phyloP scores from a whole-genome alignment of 495 filamentous ascomycete species.

The Physcia stellaris region DNA sequence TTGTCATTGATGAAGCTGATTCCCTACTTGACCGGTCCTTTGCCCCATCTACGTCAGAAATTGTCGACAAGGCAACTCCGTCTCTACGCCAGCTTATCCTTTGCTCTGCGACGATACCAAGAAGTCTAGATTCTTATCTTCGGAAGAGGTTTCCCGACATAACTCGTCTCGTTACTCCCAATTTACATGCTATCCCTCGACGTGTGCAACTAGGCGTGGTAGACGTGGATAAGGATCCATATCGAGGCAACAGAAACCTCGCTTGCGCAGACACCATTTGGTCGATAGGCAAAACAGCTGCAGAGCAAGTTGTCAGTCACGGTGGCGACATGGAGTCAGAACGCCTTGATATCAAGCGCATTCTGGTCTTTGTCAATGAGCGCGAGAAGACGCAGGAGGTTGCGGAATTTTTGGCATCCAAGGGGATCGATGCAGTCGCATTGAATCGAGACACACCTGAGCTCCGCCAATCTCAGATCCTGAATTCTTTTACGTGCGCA shows the following conservation, averaged over 20 bases:
- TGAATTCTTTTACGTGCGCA: conserved; percentile 56
- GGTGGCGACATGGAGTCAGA: conserved; percentile 13
- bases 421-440: conserved; percentile 76
- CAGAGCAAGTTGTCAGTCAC: conserved; percentile 6
- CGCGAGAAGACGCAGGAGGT: conserved; percentile 75
- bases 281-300: conserved; percentile 71
- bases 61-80: conserved; percentile 63
- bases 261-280: conserved; percentile 92
- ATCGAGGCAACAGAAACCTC: conserved; percentile 75
- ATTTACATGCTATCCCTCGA: conserved; percentile 88
- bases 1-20: conserved; percentile 90
- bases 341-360: conserved; percentile 56
- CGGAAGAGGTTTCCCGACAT: conserved; percentile 69
- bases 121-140: conserved; percentile 72
- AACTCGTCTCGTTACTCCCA: conserved; percentile 75
- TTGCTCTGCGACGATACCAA: conserved; percentile 92
- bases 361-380: conserved; percentile 97
- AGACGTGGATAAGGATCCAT: conserved; percentile 78
- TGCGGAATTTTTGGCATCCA: conserved; percentile 61
- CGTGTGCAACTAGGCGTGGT: conserved; percentile 89
- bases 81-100: conserved; percentile 81
- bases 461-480: conserved; percentile 55
- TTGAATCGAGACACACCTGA: conserved; percentile 69
- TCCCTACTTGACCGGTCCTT: conserved; percentile 90
- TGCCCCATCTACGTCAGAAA: conserved; percentile 60